Base-by-base conservation (phyloP, 805 yeast genomes). In the Pichia paraexigua region DNA sequence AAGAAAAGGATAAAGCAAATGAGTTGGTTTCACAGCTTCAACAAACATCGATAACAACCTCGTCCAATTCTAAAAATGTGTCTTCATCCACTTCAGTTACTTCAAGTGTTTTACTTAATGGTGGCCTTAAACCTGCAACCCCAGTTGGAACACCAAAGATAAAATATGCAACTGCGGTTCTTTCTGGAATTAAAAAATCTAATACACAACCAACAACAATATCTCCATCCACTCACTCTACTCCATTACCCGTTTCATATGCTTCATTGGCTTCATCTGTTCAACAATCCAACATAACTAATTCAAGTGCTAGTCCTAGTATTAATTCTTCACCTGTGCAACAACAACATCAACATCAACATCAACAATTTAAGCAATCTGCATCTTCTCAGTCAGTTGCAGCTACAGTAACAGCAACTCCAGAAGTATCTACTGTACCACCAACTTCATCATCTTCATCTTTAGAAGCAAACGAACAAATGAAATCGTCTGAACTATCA, bases 81-180 rank as follows among this genome's bases (percentile, higher is more conserved):
- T 45, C 62, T 2, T 24, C 57, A 43, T 18, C 37, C 17, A 35
- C 3, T n/a, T 8, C 18, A 17, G 45, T 47, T n/a, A 48, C 54
- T 3, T 43, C 54, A 13, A 48, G 41, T 25, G 25, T 10, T 13
- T 11, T 56, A 17, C 30, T 56, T 13, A 48, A 46, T 40, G 56
- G 54, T 20, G 54, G 58, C 2, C 50, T 59, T 25, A 61, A 60
- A 45, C 65, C 65, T 10, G 60, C 66, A 5, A 63, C 65, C 24
- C 62, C 66, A 35, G 63, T 63, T 43, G 63, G 66, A 20, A 66
- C 77, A 1, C 75, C 77, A n/a, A 71, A 66, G 60, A 60, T 73
- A 52, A 64, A 67, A 44, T 67, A 70, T 49, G 66, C 67, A 18
- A 59, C 67, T 25, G 63, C 66, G 11, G 67, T 66, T 10, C 51